Percentiles rank a stretch among this genome's conserved stretches.
These are phyloP conservation scores for Camellia japonica DNA, from an alignment of 148 eudicot genomes.

Conservation along the genomic window DNA sequence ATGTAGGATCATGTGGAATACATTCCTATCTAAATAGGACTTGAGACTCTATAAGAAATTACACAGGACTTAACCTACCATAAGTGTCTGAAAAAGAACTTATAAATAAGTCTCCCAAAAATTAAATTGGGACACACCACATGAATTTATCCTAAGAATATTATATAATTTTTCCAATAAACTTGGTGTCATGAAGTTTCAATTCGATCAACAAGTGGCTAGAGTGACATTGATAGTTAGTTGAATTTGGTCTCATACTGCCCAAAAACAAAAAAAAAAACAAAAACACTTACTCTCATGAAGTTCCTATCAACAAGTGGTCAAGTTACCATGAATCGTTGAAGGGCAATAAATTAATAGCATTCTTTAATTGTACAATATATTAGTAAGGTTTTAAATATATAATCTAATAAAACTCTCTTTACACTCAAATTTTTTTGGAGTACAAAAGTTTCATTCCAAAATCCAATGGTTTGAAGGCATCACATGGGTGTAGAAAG, in stretches of 20 bases:
- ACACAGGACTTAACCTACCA: too few relatives aligned
- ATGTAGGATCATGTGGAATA: too few relatives aligned
- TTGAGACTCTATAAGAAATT: too few relatives aligned
- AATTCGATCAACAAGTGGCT: neutral
- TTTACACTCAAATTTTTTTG: neutral
- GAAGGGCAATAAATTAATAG: neutral
- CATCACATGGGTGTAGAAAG: neutral
- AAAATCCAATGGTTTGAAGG: neutral
- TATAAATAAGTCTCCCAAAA: too few relatives aligned
- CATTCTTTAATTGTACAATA: neutral
- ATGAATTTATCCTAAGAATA: neutral
- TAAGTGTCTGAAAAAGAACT: too few relatives aligned
- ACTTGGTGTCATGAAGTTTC: neutral
- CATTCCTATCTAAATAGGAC: too few relatives aligned
- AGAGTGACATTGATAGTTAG: neutral
- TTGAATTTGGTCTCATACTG: neutral
- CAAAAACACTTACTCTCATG: neutral
- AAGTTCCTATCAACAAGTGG: neutral
- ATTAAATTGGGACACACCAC: neutral
- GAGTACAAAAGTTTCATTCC: neutral
- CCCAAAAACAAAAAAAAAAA: neutral
- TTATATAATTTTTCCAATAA: neutral
- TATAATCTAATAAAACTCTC: neutral
- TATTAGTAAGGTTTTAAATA: neutral
- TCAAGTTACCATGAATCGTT: neutral